Evolutionary conservation across 1,284 basidiomycete species (phyloP).

Genomic region (Porodaedalea pini): DNA sequence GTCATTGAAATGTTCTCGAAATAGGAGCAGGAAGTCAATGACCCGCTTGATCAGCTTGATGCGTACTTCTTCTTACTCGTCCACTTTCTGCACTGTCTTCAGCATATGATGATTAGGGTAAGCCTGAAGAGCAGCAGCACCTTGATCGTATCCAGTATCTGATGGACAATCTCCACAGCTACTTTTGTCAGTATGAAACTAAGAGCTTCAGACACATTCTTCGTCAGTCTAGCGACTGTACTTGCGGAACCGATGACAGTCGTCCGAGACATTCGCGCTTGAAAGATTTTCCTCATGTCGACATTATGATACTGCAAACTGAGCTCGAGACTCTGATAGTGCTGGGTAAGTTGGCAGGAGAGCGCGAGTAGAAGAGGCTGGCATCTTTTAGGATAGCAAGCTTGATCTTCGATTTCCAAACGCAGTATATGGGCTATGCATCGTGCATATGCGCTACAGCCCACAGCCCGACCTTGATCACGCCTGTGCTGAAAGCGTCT

Average conservation of each 20-base stretch:
- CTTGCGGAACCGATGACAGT: not conserved
- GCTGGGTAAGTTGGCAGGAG: no score
- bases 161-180: not conserved
- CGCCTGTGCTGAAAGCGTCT: no score
- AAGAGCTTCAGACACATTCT: not conserved
- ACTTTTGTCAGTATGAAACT: not conserved
- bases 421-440: no score
- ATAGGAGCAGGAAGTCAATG: not conserved
- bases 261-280: not conserved
- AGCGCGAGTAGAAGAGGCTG: no score
- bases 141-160: not conserved
- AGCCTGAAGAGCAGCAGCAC: not conserved
- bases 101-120: not conserved
- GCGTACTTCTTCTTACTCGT: not conserved
- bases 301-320: no score
- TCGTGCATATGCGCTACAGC: no score
- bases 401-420: no score
- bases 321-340: no score
- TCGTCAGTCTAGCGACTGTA: not conserved
- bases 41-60: not conserved
- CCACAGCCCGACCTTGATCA: no score
- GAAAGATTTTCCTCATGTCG: not conserved
- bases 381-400: no score
- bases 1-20: not conserved
- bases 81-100: not conserved